phyloP scores from a whole-genome alignment of 2,329 filamentous ascomycete genomes.

The Ascochyta clinopodiicola region DNA sequence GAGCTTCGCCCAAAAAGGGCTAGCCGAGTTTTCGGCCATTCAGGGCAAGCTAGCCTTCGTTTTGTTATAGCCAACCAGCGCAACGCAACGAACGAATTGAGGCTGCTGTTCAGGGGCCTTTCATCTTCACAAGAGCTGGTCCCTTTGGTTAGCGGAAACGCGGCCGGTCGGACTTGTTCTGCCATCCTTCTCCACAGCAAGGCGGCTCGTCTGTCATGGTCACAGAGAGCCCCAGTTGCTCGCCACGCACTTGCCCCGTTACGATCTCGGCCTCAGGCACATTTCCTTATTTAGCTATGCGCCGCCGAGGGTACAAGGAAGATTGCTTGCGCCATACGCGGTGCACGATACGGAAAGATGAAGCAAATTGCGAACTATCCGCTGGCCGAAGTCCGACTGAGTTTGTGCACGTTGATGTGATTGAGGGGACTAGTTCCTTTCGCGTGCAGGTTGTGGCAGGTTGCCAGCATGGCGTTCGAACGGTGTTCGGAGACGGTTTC shows the following conservation, averaged over 20 bases:
- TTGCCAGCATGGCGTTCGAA: slow-evolving; percentile 13
- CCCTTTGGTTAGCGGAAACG: slow-evolving; percentile 1
- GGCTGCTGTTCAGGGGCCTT: slow-evolving; percentile 11
- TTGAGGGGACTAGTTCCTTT: slow-evolving; percentile 8
- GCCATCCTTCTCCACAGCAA: slow-evolving; percentile 5
- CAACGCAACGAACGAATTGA: background rate
- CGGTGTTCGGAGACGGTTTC: slow-evolving; percentile 15
- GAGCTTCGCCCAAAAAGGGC: background rate
- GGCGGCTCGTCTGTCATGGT: slow-evolving; percentile 11
- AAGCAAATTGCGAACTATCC: slow-evolving; percentile 12
- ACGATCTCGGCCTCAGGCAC: slow-evolving; percentile 10
- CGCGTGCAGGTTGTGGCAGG: slow-evolving; percentile 8
- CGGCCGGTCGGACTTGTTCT: slow-evolving; percentile 10
- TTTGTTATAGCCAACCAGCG: no score
- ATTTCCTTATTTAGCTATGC: slow-evolving; percentile 2
- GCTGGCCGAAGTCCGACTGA: slow-evolving; percentile 9
- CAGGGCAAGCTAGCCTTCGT: no score
- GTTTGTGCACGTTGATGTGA: slow-evolving; percentile 10
- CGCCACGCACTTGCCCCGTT: slow-evolving; percentile 12
- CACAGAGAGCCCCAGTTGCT: slow-evolving; percentile 7
- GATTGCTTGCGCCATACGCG: slow-evolving; percentile 13
- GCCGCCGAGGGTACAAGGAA: slow-evolving; percentile 1
- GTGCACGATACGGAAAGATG: slow-evolving; percentile 1
- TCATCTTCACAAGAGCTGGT: slow-evolving; percentile 1
- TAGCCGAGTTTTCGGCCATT: no score